These are phyloP conservation scores for Fagopyrum esculentum DNA, from an alignment of 148 eudicot species.

Conservation along the genomic window DNA sequence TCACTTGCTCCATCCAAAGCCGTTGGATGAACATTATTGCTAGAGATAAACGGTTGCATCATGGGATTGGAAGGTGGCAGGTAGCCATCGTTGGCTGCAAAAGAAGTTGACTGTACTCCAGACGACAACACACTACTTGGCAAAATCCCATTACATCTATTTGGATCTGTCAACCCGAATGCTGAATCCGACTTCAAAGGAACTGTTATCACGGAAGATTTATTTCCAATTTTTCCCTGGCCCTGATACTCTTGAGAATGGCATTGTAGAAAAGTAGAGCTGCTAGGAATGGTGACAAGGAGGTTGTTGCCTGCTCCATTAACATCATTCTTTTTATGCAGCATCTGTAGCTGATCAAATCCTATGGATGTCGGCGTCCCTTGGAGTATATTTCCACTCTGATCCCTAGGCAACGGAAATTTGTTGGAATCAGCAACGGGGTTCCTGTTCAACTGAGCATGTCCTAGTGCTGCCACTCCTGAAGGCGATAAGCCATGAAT, in stretches of 20 bases:
- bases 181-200: constrained; percentile 28
- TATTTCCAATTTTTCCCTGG: too few species aligned
- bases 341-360: constrained; percentile 33
- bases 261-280: constrained; percentile 25
- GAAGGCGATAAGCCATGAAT: constrained; percentile 38
- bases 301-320: constrained; percentile 19
- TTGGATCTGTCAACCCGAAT: constrained; percentile 24
- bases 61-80: too few species aligned
- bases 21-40: constrained; percentile 1
- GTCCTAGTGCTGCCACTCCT: constrained; percentile 36
- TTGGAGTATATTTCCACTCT: constrained; percentile 38
- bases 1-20: constrained; percentile 11
- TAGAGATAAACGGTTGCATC: background rate
- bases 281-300: constrained; percentile 21
- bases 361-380: constrained; percentile 46
- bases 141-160: constrained; percentile 29
- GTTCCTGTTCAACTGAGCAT: constrained; percentile 28
- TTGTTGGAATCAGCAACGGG: constrained; percentile 21
- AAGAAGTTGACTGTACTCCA: constrained; percentile 19
- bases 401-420: constrained; percentile 29
- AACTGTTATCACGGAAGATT: constrained; percentile 1
- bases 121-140: constrained; percentile 13
- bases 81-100: constrained; percentile 10
- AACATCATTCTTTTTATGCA: constrained; percentile 19
- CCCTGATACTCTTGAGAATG: constrained; percentile 7